Evolutionary conservation across 345 rosid species (phyloP).

Genomic region (Odontarrhena argentea): DNA sequence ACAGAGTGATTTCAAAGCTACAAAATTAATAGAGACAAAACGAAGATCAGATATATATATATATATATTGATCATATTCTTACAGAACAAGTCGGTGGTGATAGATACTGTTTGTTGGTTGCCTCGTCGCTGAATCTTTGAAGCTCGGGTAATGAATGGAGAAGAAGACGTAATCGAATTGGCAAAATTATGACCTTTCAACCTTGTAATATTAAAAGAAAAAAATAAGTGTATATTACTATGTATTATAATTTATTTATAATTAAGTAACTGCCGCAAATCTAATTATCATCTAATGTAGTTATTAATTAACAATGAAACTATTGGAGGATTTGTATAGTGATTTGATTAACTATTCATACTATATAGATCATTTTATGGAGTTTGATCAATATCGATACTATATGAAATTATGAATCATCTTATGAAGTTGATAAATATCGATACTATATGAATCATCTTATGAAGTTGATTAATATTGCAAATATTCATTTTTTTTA

Average conservation of each 20-base stretch:
- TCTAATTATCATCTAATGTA: neutral
- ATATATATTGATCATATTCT: slow-evolving; percentile 9
- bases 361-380: too few species aligned
- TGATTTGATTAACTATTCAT: too few species aligned
- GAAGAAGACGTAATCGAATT: slow-evolving; percentile 28
- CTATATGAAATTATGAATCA: too few species aligned
- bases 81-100: slow-evolving; percentile 35
- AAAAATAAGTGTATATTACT: neutral
- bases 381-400: too few species aligned
- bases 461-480: too few species aligned
- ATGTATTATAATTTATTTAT: neutral
- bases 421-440: too few species aligned
- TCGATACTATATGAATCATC: too few species aligned
- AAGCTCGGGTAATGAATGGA: neutral
- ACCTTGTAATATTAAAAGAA: neutral
- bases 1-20: slow-evolving; percentile 18
- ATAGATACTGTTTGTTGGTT: slow-evolving; percentile 18
- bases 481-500: too few species aligned
- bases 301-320: too few species aligned
- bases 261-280: slow-evolving; percentile 33
- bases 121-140: slow-evolving; percentile 32
- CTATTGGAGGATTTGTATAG: too few species aligned
- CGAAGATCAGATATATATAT: slow-evolving; percentile 18
- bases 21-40: neutral
- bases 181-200: neutral